These are phyloP conservation scores for Actinomucor elegans DNA, from an alignment of 371 early-diverging fungal genomes.

Conservation along the genomic window DNA sequence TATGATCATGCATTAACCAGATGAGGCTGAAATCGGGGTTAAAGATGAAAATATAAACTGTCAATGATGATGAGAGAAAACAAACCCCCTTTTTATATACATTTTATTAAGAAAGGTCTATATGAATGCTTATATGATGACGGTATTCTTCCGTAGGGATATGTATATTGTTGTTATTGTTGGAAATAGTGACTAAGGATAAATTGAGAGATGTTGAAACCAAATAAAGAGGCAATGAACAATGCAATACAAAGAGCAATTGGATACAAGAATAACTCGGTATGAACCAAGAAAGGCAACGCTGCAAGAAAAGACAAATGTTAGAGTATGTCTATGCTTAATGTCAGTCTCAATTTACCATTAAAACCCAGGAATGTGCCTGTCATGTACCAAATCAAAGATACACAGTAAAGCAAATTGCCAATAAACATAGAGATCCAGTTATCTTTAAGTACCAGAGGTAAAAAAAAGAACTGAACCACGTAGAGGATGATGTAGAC, in stretches of 20 bases:
- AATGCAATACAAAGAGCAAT: slow-evolving; percentile 67
- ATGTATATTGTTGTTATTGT: background rate
- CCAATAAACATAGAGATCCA: slow-evolving; percentile 83
- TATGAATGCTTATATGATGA: background rate
- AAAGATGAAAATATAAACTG: no score
- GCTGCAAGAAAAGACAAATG: slow-evolving; percentile 43
- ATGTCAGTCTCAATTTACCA: no score
- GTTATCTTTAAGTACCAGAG: slow-evolving; percentile 64
- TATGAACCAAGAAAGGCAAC: slow-evolving; percentile 86
- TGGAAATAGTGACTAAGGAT: slow-evolving; percentile 70
- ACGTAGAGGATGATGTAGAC: slow-evolving; percentile 81
- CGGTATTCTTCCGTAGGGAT: no score
- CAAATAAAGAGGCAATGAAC: slow-evolving; percentile 78
- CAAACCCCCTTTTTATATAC: background rate
- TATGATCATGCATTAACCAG: no score
- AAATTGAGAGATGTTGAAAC: slow-evolving; percentile 75
- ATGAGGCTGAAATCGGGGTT: no score
- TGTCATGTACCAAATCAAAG: slow-evolving; percentile 75
- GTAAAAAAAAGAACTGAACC: slow-evolving; percentile 88
- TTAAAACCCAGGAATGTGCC: slow-evolving; percentile 88
- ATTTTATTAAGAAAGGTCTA: background rate
- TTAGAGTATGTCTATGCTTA: slow-evolving; percentile 8
- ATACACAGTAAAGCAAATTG: slow-evolving; percentile 80
- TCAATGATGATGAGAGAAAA: background rate
- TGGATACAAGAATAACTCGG: slow-evolving; percentile 85